phyloP scores from a whole-genome alignment of 163 green algal species.

The Chlamydomonas reinhardtii region DNA sequence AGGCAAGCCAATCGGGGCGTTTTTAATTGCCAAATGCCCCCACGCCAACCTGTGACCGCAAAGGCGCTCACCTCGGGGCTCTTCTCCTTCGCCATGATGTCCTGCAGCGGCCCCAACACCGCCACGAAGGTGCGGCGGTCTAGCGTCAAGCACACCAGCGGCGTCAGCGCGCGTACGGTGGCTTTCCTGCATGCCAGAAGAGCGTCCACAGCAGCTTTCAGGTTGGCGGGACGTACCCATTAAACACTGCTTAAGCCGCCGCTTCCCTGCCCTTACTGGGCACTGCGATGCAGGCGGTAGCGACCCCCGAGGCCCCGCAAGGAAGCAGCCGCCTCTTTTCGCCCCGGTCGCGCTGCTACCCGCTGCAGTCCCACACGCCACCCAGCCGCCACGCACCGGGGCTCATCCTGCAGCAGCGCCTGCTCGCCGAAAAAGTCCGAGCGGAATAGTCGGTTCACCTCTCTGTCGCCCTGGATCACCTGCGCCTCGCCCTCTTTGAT shows the following conservation, averaged over 20 bases:
- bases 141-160: conserved; percentile 53
- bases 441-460: conserved; percentile 92
- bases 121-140: conserved; percentile 79
- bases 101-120: conserved; percentile 88
- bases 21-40: too few species aligned
- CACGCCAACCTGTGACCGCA: too few species aligned
- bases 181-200: conserved; percentile 35
- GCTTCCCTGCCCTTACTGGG: background rate
- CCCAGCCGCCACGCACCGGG: conserved; percentile 40
- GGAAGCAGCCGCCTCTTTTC: too few species aligned
- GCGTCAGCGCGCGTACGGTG: conserved; percentile 50
- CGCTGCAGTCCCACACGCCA: background rate
- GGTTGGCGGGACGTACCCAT: too few species aligned
- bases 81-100: conserved; percentile 82
- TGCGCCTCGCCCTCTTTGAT: conserved; percentile 75
- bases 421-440: conserved; percentile 95
- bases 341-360: background rate
- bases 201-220: background rate
- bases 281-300: background rate
- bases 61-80: conserved; percentile 52
- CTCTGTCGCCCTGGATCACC: conserved; percentile 66
- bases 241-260: too few species aligned
- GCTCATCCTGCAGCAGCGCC: conserved; percentile 85
- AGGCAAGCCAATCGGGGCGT: too few species aligned
- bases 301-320: too few species aligned